Percentiles rank a stretch among this genome's conserved stretches.
Evolutionary conservation across 1,284 basidiomycete species (phyloP).

Genomic region (Omphalotus olearius): DNA sequence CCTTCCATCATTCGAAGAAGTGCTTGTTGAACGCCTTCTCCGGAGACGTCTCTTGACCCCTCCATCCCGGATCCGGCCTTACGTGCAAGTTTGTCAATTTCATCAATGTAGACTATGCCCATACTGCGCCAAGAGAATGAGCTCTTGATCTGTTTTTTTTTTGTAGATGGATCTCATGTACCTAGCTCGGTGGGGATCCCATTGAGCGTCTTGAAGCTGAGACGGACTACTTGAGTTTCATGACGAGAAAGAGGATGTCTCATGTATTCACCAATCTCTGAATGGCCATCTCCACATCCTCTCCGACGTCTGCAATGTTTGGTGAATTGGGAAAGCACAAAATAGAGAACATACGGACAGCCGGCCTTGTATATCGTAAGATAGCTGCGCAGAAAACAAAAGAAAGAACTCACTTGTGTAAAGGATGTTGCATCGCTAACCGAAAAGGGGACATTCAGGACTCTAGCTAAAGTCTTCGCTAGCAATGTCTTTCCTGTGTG

Average conservation of each 20-base stretch:
- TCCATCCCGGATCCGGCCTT: slow-evolving; percentile 61
- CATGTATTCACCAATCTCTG: slow-evolving; percentile 60
- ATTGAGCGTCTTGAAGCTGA: slow-evolving; percentile 81
- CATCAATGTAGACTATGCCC: slow-evolving; percentile 95
- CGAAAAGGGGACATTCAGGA: slow-evolving; percentile 90
- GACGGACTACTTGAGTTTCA: slow-evolving; percentile 4
- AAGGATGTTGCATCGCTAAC: slow-evolving; percentile 83
- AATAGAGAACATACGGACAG: slow-evolving; percentile 46
- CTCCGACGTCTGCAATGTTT: slow-evolving; percentile 73
- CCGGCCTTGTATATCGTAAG: slow-evolving; percentile 50
- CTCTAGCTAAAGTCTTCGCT: slow-evolving; percentile 79
- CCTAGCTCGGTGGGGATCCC: slow-evolving; percentile 81
- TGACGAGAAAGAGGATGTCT: neutral
- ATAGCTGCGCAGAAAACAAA: neutral
- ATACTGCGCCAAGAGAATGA: slow-evolving; percentile 42
- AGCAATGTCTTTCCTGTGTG: slow-evolving; percentile 79
- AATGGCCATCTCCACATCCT: slow-evolving; percentile 90
- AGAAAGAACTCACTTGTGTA: slow-evolving; percentile 53
- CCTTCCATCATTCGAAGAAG: slow-evolving; percentile 93
- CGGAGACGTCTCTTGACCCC: slow-evolving; percentile 86
- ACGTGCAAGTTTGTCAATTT: slow-evolving; percentile 89
- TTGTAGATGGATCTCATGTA: slow-evolving; percentile 21
- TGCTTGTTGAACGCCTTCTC: slow-evolving; percentile 95
- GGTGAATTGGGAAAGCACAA: slow-evolving; percentile 5
- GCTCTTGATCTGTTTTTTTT: neutral